A percentile compares a stretch with the other conserved stretches of the same genome.
These are phyloP conservation scores for Eucalyptus polybractea DNA, from an alignment of 345 rosid genomes.

Conservation along the genomic window DNA sequence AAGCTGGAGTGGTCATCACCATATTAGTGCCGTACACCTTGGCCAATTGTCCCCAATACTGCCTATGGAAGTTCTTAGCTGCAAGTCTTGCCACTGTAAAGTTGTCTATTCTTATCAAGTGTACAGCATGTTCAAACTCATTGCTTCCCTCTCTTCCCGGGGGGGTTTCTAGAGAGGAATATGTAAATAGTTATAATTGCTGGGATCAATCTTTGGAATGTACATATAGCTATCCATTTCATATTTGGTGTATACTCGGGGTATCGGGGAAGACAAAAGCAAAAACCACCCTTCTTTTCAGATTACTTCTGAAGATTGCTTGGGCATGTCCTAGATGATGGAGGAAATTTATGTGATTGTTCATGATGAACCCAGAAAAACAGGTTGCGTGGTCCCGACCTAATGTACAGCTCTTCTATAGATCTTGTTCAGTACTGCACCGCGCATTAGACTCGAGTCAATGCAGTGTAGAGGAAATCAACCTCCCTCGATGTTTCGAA, in stretches of 20 bases:
- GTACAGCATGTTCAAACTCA: neutral
- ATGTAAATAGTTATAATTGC: neutral
- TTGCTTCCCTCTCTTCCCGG: neutral
- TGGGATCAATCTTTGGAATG: neutral
- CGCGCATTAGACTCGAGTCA: neutral
- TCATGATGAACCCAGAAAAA: neutral
- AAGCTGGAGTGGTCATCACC: slow-evolving; percentile 32
- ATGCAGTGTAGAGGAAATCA: neutral
- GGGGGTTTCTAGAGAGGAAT: neutral
- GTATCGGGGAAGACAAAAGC: neutral
- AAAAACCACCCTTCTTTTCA: neutral
- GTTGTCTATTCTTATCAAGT: neutral
- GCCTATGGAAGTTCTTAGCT: neutral
- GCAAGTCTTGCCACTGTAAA: neutral
- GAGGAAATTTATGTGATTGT: neutral
- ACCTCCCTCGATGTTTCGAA: neutral
- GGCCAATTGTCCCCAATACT: neutral
- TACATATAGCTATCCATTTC: neutral
- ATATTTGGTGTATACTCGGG: neutral
- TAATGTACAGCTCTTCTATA: neutral
- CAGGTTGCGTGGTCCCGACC: neutral
- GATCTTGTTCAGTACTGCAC: neutral
- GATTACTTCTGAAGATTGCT: neutral
- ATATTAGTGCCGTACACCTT: neutral
- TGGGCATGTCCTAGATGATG: neutral